A percentile compares a stretch with the other conserved stretches of the same genome.
Evolutionary conservation across 1,139 yeast genomes (phyloP).

Genomic region (Pichia terricola): DNA sequence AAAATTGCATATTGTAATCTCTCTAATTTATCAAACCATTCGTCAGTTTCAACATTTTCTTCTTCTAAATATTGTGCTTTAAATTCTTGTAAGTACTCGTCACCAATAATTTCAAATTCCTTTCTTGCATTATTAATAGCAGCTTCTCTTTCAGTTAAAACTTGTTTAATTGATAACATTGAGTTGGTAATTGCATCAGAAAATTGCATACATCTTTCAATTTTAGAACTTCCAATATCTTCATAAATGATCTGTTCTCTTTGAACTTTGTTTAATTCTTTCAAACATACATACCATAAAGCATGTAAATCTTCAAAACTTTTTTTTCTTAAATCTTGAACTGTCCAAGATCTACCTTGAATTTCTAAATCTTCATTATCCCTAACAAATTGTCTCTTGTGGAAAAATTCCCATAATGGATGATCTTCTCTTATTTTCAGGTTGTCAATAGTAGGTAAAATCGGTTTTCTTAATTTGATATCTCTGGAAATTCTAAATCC

Average conservation of each 20-base stretch:
- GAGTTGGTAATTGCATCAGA: slow-evolving; percentile 41
- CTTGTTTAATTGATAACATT: slow-evolving; percentile 77
- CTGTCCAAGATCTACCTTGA: slow-evolving; percentile 73
- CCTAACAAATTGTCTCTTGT: slow-evolving; percentile 53
- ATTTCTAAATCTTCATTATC: slow-evolving; percentile 46
- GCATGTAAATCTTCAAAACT: slow-evolving; percentile 86
- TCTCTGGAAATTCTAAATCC: slow-evolving; percentile 24
- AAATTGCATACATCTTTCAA: slow-evolving; percentile 21
- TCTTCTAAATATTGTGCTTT: slow-evolving; percentile 48
- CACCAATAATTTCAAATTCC: slow-evolving; percentile 34
- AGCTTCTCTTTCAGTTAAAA: slow-evolving; percentile 74
- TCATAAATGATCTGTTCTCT: slow-evolving; percentile 51
- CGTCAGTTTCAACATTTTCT: slow-evolving; percentile 44
- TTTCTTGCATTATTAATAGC: slow-evolving; percentile 56
- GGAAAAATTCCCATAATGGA: slow-evolving; percentile 92
- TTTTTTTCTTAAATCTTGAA: slow-evolving; percentile 83
- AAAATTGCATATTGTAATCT: slow-evolving; percentile 75
- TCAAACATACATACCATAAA: slow-evolving; percentile 80
- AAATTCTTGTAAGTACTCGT: slow-evolving; percentile 47
- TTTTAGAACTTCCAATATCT: slow-evolving; percentile 18
- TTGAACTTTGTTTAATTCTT: slow-evolving; percentile 70
- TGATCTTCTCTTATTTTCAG: slow-evolving; percentile 73
- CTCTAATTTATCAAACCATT: slow-evolving; percentile 57
- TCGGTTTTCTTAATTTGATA: slow-evolving; percentile 66
- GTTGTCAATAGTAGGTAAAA: slow-evolving; percentile 70